Base-by-base conservation (phyloP, 2,329 filamentous ascomycete species). In the Colletotrichum sidae region DNA sequence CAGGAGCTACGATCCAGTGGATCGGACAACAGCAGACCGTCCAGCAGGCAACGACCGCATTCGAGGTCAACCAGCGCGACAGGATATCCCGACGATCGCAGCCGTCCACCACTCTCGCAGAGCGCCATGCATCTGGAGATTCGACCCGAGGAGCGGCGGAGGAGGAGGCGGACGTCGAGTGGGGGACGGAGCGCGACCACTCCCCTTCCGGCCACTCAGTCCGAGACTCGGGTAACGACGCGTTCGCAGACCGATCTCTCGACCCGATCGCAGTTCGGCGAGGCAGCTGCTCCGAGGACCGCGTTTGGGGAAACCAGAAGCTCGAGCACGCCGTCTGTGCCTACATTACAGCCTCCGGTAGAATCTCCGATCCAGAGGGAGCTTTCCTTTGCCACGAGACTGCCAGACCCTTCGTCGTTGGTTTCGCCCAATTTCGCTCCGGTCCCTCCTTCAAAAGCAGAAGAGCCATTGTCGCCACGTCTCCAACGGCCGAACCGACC, bases 241-340 rank as follows among this genome's bases (percentile, higher is more conserved):
- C 84, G 86, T 25, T 92, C 91, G 15, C 86, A 89, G 51, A 91
- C 87, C 2, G 91, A 94, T 72, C 78, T 93, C 8, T 77, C 78
- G 2, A 67, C 81, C 6, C 80, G 81, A 46, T 75, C 82, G 7
- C 78, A 79, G 25, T 76, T 75, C 8, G 72, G 77, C 12, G 81
- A 82, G 33, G 69, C 77, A 5, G 70, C 75, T 2, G 69, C 73
- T 6, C 74, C 74, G 11, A 78, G 82, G 44, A 79, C 83, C 2
- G 75, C 74, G 47, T 75, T 82, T 35, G 72, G 74, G 10, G 83
- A 85, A 9, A 76, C 71, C 4, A 75, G 83, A 61, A 85, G 80
- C 68, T 73, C 75, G 2, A 81, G 78, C 57, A 76, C 77, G 12
- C 75, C 76, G 6, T 72, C 76, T 4, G 73, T 78, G 6, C 70